Percentiles rank a stretch among this genome's conserved stretches.
Evolutionary conservation across 1,284 basidiomycete species (phyloP).

Genomic region (Leccinum glutinopallens): DNA sequence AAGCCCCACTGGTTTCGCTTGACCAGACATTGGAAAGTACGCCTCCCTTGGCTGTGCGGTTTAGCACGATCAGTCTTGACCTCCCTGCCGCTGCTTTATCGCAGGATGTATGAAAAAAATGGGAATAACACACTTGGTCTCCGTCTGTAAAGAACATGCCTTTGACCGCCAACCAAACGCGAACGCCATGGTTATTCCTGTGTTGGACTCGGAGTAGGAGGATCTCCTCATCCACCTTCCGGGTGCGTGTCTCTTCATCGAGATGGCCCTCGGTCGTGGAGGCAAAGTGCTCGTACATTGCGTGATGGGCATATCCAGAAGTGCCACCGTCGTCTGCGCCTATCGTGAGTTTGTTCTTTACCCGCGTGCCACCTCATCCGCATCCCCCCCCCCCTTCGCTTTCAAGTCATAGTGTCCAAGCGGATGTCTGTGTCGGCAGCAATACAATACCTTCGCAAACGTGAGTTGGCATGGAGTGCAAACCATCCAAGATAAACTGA

Average conservation of each 20-base stretch:
- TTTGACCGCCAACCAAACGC: conserved; percentile 43
- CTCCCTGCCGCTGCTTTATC: conserved; percentile 31
- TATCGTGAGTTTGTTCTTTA: conserved; percentile 47
- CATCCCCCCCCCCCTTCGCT: conserved; percentile 1
- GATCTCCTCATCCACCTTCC: conserved; percentile 61
- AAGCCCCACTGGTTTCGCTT: no score
- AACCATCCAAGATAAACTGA: conserved; percentile 10
- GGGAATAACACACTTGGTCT: conserved; percentile 60
- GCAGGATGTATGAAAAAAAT: conserved; percentile 40
- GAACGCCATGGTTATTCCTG: conserved; percentile 49
- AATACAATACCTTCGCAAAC: conserved; percentile 48
- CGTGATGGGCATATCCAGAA: conserved; percentile 71
- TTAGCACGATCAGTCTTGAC: background rate
- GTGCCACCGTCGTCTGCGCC: conserved; percentile 66
- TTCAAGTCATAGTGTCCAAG: conserved; percentile 55
- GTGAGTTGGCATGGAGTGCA: conserved; percentile 37
- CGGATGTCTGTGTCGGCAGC: conserved; percentile 47
- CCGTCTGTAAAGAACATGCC: conserved; percentile 59
- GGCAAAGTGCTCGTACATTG: conserved; percentile 75
- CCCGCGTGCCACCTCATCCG: conserved; percentile 9
- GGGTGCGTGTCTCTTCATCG: conserved; percentile 55
- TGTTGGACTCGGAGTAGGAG: conserved; percentile 62
- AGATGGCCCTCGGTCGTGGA: conserved; percentile 46
- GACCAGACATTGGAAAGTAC: conserved; percentile 51
- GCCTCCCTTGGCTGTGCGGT: conserved; percentile 7